Percentiles rank a stretch among this genome's conserved stretches.
These are phyloP conservation scores for Monilinia laxa DNA, from an alignment of 2,329 filamentous ascomycete species.

Conservation along the genomic window DNA sequence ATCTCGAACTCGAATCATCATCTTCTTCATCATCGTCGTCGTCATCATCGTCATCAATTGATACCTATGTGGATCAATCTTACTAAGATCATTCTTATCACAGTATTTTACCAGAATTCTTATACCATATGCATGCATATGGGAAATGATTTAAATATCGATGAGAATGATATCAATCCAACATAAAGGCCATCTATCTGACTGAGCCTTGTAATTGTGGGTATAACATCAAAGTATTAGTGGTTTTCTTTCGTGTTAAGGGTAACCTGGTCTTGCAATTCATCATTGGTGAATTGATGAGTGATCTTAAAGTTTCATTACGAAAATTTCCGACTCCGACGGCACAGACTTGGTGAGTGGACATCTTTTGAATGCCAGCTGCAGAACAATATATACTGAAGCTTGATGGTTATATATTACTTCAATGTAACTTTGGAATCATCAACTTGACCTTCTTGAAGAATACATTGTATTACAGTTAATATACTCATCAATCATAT, in stretches of 20 bases:
- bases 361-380: background rate
- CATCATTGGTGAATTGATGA: too few relatives aligned
- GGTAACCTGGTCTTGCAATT: background rate
- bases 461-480: too few relatives aligned
- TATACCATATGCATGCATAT: too few relatives aligned
- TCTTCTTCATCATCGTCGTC: too few relatives aligned
- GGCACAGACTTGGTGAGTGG: background rate
- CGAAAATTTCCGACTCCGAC: background rate
- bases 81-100: background rate
- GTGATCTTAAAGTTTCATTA: background rate
- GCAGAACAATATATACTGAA: too few relatives aligned
- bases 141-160: too few relatives aligned
- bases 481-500: background rate
- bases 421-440: background rate
- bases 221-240: background rate
- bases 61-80: background rate
- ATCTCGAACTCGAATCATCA: background rate
- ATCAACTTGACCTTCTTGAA: background rate
- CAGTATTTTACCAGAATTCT: too few relatives aligned
- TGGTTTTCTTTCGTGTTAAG: background rate
- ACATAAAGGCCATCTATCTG: background rate
- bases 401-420: background rate
- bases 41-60: background rate
- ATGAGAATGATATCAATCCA: too few relatives aligned
- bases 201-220: background rate